Percentiles rank a stretch among this genome's conserved stretches.
phyloP scores from a whole-genome alignment of 106 monocot genomes.

The Dendrobium nobile region DNA sequence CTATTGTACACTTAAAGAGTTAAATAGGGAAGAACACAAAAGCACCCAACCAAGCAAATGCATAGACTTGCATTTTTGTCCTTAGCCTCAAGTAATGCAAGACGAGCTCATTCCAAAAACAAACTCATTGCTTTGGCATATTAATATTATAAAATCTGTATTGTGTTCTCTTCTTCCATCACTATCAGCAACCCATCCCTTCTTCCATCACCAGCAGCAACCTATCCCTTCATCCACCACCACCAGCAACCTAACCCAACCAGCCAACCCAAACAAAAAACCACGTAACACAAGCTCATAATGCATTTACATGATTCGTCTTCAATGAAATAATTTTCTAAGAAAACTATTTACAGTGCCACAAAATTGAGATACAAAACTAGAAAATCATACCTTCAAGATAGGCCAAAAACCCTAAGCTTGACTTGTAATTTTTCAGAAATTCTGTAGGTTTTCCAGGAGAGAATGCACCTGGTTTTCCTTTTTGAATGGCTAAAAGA shows the following conservation, averaged over 20 bases:
- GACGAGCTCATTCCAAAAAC: neutral
- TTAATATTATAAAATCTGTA: neutral
- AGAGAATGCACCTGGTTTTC: slow-evolving; percentile 87
- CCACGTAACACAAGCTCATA: neutral
- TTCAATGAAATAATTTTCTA: neutral
- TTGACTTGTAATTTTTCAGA: slow-evolving; percentile 89
- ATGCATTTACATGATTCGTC: neutral
- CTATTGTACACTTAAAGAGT: neutral
- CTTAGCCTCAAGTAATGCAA: neutral
- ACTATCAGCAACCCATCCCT: neutral
- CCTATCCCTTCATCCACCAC: neutral
- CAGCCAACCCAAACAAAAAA: neutral
- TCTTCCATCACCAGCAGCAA: neutral
- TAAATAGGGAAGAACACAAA: neutral
- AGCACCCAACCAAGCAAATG: neutral
- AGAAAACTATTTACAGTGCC: neutral
- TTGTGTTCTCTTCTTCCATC: neutral
- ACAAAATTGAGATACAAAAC: neutral
- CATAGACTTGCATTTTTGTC: neutral
- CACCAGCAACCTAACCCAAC: neutral
- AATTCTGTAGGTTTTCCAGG: slow-evolving; percentile 90
- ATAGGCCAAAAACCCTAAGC: slow-evolving; percentile 61
- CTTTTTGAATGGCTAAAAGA: slow-evolving; percentile 68
- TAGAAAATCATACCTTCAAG: slow-evolving; percentile 69
- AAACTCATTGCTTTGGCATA: neutral